Percentiles rank a stretch among this genome's conserved stretches.
Evolutionary conservation across 495 filamentous ascomycete species (phyloP).

Genomic region (Hyaloscypha bicolor): DNA sequence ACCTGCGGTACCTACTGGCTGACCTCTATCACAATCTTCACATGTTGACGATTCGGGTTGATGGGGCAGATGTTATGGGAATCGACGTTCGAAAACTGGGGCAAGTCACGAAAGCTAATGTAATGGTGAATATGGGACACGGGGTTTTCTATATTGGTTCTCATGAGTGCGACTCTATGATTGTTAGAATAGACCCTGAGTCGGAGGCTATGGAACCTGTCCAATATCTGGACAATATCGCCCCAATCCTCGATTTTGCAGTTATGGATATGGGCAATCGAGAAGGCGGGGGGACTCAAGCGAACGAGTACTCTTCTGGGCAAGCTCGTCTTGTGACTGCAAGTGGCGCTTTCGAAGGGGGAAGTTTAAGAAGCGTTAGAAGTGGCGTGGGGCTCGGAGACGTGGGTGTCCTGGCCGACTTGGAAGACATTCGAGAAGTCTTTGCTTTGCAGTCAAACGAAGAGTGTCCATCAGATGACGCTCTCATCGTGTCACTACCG

Average conservation of each 20-base stretch:
- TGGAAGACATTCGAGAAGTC: conserved; percentile 72
- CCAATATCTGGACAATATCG: conserved; percentile 82
- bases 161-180: conserved; percentile 88
- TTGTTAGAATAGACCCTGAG: conserved; percentile 53
- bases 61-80: conserved; percentile 61
- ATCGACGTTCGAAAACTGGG: conserved; percentile 72
- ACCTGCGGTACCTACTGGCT: conserved; percentile 77
- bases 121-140: conserved; percentile 76
- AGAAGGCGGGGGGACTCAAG: conserved; percentile 65
- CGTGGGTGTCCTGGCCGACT: conserved; percentile 76
- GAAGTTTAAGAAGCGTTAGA: conserved; percentile 82
- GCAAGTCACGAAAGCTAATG: conserved; percentile 69
- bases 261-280: conserved; percentile 94
- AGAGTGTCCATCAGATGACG: conserved; percentile 57
- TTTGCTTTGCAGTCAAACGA: conserved; percentile 54
- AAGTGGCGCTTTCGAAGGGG: conserved; percentile 84
- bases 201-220: conserved; percentile 59
- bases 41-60: conserved; percentile 72
- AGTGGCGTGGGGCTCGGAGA: conserved; percentile 95
- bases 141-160: conserved; percentile 84
- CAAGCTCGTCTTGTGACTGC: conserved; percentile 93
- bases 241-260: conserved; percentile 88
- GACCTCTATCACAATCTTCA: conserved; percentile 88
- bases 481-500: conserved; percentile 77
- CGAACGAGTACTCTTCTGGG: conserved; percentile 89